These are phyloP conservation scores for Gossypium davidsonii DNA, from an alignment of 441 rosid species.

Conservation along the genomic window DNA sequence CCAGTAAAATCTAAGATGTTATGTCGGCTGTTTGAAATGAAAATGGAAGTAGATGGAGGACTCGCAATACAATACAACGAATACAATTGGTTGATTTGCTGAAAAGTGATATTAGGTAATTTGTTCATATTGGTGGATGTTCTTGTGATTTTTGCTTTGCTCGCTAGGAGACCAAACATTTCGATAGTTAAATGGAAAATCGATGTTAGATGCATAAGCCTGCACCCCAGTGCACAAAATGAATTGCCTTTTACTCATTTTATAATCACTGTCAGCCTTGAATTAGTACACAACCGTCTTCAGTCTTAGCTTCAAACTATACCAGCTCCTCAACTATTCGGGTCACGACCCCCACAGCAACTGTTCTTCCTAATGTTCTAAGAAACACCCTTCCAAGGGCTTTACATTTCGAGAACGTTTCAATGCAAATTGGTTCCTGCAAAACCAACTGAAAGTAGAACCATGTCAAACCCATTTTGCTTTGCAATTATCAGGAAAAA, in stretches of 20 bases:
- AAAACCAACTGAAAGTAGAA: conserved; percentile 50
- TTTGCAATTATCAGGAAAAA: background rate
- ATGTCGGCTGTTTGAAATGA: background rate
- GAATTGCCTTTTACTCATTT: background rate
- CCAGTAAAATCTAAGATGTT: background rate
- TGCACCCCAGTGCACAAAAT: too few relatives aligned
- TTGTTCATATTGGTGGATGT: background rate
- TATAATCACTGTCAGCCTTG: background rate
- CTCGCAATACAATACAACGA: background rate
- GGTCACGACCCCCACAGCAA: conserved; percentile 75
- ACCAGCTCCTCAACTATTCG: conserved; percentile 46
- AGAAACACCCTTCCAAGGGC: conserved; percentile 87
- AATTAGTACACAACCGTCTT: background rate
- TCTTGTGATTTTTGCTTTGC: background rate
- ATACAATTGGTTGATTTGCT: background rate
- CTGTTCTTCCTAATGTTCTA: conserved; percentile 70
- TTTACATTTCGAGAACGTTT: conserved; percentile 61
- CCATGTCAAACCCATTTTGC: background rate
- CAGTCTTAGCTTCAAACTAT: background rate
- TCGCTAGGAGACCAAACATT: background rate
- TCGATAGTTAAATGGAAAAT: background rate
- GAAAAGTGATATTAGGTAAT: background rate
- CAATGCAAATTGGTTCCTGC: conserved; percentile 61
- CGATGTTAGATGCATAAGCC: background rate
- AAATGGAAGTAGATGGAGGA: background rate